These are phyloP conservation scores for Fusarium heterosporum DNA, from an alignment of 2,329 filamentous ascomycete species.

Conservation along the genomic window DNA sequence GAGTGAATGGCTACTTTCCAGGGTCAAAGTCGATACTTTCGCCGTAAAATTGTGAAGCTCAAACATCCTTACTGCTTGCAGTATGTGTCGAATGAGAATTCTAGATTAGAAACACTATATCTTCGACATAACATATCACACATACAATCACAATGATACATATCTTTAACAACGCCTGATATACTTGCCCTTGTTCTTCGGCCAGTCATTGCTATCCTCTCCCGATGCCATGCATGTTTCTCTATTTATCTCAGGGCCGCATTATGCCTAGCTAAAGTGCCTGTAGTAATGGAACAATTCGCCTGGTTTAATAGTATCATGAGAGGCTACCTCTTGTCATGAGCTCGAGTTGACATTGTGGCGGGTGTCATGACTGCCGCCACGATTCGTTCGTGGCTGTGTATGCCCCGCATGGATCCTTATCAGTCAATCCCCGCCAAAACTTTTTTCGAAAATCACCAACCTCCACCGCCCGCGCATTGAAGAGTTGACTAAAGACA, in stretches of 20 bases:
- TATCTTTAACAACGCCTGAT: too few relatives aligned
- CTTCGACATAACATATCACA: not conserved
- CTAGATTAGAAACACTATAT: not conserved
- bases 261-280: not conserved
- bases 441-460: slow-evolving; percentile 43
- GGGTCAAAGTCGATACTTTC: too few relatives aligned
- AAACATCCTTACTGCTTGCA: not conserved
- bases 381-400: not conserved
- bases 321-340: not conserved
- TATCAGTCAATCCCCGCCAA: slow-evolving; percentile 32
- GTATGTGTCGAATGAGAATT: not conserved
- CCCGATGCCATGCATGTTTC: too few relatives aligned
- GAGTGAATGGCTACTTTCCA: not conserved
- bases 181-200: not conserved
- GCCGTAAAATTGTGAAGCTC: not conserved
- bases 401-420: slow-evolving; percentile 9
- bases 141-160: not conserved
- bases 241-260: not conserved
- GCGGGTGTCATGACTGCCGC: not conserved
- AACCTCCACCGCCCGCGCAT: slow-evolving; percentile 28
- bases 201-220: not conserved
- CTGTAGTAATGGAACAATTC: not conserved
- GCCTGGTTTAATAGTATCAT: not conserved
- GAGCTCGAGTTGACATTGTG: not conserved
- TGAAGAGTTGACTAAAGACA: slow-evolving; percentile 1